Evolutionary conservation across 805 yeast genomes (phyloP), one percentile per base, ranked within the genome.

Genomic region (Pichia phayaonensis): DNA sequence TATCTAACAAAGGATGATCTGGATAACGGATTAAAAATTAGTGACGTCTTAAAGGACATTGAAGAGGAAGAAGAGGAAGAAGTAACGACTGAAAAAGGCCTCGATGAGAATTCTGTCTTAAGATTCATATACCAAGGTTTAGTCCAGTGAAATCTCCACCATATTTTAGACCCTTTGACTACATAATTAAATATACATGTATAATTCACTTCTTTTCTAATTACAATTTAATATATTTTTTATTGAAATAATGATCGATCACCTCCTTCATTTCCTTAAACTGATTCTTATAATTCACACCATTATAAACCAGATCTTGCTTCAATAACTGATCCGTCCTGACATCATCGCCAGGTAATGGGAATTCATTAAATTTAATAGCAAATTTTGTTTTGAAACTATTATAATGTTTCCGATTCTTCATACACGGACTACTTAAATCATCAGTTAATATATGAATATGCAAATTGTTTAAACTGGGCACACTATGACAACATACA

Each of bases 371-470:
- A 61, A 83, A 79, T 0, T 69, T 67, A 1, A 85, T 79, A 51
- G 86, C 86, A 61, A 87, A 87, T 0, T 59, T 57, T 0, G 90
- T 79, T 21, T 72, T 81, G 66, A 87, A 87, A 3, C 90, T 81
- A 60, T 82, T 82, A 63, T 79, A 86, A 63, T 87, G 95, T 49
- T 72, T 74, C 52, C 74, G 77, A 56, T 80, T 70, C 62, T 85
- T 86, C 67, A 86, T 50, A 24, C 70, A 59, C 0, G 66, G 67
- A 11, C 86, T 77, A 55, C 70, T 59, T 59, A 83, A 75, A 63
- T 87, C 95, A 45, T 68, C 70, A 0, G 90, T 80, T 45, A 87
- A 72, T 23, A 87, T 79, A 67, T 87, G 95, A 20, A 87, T 68
- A 59, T 87, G 95, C 43, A 86, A 58, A 61, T 87, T 85, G 40